Percentiles rank a stretch among this genome's conserved stretches.
phyloP scores from a whole-genome alignment of 495 filamentous ascomycete genomes.

The Podospora australis region DNA sequence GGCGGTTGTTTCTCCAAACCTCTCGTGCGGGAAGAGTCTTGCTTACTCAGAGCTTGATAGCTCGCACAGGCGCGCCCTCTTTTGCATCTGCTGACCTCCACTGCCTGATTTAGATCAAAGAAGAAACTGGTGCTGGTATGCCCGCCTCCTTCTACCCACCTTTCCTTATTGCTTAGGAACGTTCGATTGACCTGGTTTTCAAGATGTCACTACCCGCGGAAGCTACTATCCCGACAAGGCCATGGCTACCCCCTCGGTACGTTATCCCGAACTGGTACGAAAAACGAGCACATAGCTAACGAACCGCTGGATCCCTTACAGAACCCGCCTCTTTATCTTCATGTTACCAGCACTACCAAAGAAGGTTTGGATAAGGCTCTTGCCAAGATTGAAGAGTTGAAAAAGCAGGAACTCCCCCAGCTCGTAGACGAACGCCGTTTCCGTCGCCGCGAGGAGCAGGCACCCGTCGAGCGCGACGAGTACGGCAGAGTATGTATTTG shows the following conservation, averaged over 20 bases:
- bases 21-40: constrained; percentile 60
- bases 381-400: constrained; percentile 79
- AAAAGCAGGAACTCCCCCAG: constrained; percentile 93
- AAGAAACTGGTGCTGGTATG: constrained; percentile 99
- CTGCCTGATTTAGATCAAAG: constrained; percentile 98
- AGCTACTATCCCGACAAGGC: constrained; percentile 95
- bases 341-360: constrained; percentile 89
- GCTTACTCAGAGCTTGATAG: constrained; percentile 81
- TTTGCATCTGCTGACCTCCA: constrained; percentile 96
- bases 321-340: constrained; percentile 92
- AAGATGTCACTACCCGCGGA: constrained; percentile 99
- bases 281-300: constrained; percentile 2
- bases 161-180: constrained; percentile 41
- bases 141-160: constrained; percentile 38
- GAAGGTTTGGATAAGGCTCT: constrained; percentile 86
- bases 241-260: constrained; percentile 89
- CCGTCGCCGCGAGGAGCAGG: constrained; percentile 77
- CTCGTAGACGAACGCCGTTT: constrained; percentile 94
- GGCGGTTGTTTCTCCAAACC: constrained; percentile 26
- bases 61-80: constrained; percentile 62
- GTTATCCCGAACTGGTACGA: too few species aligned
- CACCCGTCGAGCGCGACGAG: constrained; percentile 88
- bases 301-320: too few species aligned
- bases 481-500: constrained; percentile 70
- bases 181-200: constrained; percentile 48